Evolutionary conservation across 768 basidiomycete genomes (phyloP), one percentile per base, ranked within the genome.

Genomic region (Crepidotus variabilis): DNA sequence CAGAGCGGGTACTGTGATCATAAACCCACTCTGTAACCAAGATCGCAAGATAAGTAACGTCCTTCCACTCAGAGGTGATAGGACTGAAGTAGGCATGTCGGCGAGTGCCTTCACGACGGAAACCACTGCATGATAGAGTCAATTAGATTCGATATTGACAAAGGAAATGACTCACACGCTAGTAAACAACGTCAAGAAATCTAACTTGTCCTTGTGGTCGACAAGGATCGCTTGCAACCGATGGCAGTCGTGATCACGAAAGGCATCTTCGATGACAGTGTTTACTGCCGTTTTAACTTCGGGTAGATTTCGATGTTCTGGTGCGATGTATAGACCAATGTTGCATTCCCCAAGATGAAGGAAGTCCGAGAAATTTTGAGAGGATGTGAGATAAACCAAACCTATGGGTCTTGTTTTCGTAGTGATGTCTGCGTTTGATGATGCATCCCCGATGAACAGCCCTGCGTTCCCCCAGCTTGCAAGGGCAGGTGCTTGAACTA

Each of bases 51-150:
- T 82, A 81, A 1, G 81, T 84, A 22, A 81, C 78, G 57, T 87
- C 84, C 59, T 78, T 83, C 83, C 82, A 87, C 47, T 75, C 69
- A 1, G 63, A 52, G 1, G 72, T 72, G 54, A 77, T 58, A 4
- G 75, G 71, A 57, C 77, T 77, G 62, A 67, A 79, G 53, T 83
- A 79, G 0, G 81, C 75, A 46, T 81, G 76, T 32, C 86, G 79
- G 45, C 79, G 78, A 8, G 75, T 81, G 47, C 88, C 88, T 68
- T 90, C 88, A 57, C 84, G 80, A 6, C 67, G 67, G 63, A 90
- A 88, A 8, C 82, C 81, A 54, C 81, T 83, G 57, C 20, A 57
- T 24, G 59, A 50, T 39, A 35, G 24, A 55, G 16, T 21, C 21
- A 47, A 36, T 33, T 23, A 50, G 18, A 51, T 47, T 50, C 43